Evolutionary conservation across 768 basidiomycete genomes (phyloP).

Genomic region (Porphyrellus cyaneotinctus): DNA sequence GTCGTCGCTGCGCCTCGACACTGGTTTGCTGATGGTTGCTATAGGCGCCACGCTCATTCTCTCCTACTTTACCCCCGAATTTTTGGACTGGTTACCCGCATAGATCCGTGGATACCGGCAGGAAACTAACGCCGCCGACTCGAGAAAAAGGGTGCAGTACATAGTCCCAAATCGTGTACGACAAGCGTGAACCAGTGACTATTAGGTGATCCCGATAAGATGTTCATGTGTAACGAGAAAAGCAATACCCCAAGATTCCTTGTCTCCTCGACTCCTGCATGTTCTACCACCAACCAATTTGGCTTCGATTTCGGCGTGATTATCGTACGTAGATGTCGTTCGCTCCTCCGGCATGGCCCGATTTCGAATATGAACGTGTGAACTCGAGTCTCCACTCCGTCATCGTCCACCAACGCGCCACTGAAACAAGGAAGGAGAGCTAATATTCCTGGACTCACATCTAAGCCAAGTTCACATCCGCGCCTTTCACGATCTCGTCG

Average conservation of each 20-base stretch:
- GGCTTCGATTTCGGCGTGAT: conserved; percentile 27
- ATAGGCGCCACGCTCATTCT: conserved; percentile 85
- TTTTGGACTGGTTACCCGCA: conserved; percentile 77
- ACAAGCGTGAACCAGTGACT: background rate
- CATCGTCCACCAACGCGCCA: background rate
- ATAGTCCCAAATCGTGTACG: background rate
- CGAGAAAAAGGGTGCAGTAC: background rate
- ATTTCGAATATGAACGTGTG: background rate
- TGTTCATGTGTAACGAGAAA: too few species aligned
- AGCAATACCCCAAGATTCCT: too few species aligned
- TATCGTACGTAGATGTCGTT: conserved; percentile 16
- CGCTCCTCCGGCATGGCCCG: background rate
- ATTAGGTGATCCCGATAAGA: conserved; percentile 3
- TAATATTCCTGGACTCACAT: conserved; percentile 13
- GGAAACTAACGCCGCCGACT: background rate
- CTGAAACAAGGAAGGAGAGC: conserved; percentile 22
- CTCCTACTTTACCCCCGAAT: conserved; percentile 95
- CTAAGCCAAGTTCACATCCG: conserved; percentile 17
- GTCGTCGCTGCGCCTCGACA: background rate
- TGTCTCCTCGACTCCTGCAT: conserved; percentile 21
- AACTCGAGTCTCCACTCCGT: too few species aligned
- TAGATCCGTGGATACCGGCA: conserved; percentile 4
- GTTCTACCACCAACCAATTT: conserved; percentile 18
- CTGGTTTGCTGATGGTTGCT: conserved; percentile 5
- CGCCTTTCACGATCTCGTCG: conserved; percentile 26